These are phyloP conservation scores for Trichoderma pleuroti DNA, from an alignment of 2,329 filamentous ascomycete genomes.

Conservation along the genomic window DNA sequence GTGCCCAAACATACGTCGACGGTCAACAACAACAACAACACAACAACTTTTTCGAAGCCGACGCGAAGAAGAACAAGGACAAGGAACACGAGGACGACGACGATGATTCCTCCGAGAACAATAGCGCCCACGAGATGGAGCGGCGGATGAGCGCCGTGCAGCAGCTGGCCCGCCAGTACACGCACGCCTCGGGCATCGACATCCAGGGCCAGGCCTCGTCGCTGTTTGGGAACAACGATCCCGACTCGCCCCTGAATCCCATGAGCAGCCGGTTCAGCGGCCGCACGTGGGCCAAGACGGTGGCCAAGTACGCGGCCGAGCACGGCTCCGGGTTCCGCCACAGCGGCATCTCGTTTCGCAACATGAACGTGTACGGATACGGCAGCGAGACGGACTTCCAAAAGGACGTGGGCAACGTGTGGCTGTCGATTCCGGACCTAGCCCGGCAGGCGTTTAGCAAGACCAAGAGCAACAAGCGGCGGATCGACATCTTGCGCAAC, in stretches of 20 bases:
- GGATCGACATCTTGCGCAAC: constrained; percentile 47
- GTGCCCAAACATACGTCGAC: constrained; percentile 6
- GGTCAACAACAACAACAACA: not conserved
- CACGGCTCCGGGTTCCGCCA: constrained; percentile 24
- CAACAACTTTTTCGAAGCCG: not conserved
- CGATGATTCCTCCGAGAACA: not conserved
- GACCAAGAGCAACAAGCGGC: not conserved
- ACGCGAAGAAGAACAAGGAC: not conserved
- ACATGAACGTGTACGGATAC: constrained; percentile 43
- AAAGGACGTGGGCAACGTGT: constrained; percentile 40
- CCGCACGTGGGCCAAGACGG: constrained; percentile 39
- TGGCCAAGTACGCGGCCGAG: constrained; percentile 30
- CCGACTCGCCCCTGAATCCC: constrained; percentile 34
- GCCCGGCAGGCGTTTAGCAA: not conserved
- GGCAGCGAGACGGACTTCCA: constrained; percentile 42
- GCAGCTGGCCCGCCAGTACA: constrained; percentile 1
- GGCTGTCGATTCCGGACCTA: constrained; percentile 9
- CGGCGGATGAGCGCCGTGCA: constrained; percentile 2
- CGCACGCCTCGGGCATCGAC: constrained; percentile 10
- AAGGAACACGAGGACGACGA: not conserved
- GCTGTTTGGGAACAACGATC: not conserved
- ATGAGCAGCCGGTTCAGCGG: constrained; percentile 39
- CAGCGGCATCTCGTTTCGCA: constrained; percentile 41
- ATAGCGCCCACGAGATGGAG: not conserved
- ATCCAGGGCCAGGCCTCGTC: constrained; percentile 2